Percentiles rank a stretch among this genome's conserved stretches.
These are phyloP conservation scores for Hordeum marinum DNA, from an alignment of 176 grass and related monocot genomes.

Conservation along the genomic window DNA sequence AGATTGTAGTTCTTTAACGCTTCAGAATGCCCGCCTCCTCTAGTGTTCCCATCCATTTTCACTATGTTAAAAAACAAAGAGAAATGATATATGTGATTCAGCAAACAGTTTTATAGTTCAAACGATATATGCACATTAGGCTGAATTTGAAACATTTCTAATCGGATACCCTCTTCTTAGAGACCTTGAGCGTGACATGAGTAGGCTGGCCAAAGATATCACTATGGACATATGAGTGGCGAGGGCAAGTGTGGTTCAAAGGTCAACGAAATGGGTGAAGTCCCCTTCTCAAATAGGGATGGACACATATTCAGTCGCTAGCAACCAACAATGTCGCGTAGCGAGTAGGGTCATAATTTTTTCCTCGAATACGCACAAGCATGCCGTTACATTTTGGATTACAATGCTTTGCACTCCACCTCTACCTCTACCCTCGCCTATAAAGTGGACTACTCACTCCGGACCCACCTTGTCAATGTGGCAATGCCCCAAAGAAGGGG, in stretches of 20 bases:
- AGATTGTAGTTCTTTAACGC: constrained; percentile 73
- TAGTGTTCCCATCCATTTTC: constrained; percentile 67
- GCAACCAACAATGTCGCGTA: not conserved
- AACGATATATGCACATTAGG: too few relatives aligned
- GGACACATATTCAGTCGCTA: not conserved
- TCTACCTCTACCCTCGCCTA: too few relatives aligned
- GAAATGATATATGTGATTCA: not conserved
- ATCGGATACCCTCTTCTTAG: not conserved
- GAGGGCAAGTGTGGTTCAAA: not conserved
- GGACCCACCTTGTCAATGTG: too few relatives aligned
- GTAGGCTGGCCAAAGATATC: not conserved
- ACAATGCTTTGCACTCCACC: too few relatives aligned
- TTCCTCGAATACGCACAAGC: too few relatives aligned
- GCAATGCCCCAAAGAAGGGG: too few relatives aligned
- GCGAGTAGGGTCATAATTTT: not conserved
- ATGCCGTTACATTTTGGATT: too few relatives aligned
- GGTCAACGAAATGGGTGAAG: not conserved
- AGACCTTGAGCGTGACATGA: not conserved
- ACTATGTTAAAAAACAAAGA: constrained; percentile 23
- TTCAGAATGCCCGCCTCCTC: constrained; percentile 48
- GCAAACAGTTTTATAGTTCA: not conserved
- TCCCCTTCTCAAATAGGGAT: not conserved
- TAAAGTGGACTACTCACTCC: too few relatives aligned
- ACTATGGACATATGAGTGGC: not conserved
- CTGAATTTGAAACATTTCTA: not conserved